These are phyloP conservation scores for Lipomyces sp. DNA, from an alignment of 805 yeast genomes.

Conservation along the genomic window DNA sequence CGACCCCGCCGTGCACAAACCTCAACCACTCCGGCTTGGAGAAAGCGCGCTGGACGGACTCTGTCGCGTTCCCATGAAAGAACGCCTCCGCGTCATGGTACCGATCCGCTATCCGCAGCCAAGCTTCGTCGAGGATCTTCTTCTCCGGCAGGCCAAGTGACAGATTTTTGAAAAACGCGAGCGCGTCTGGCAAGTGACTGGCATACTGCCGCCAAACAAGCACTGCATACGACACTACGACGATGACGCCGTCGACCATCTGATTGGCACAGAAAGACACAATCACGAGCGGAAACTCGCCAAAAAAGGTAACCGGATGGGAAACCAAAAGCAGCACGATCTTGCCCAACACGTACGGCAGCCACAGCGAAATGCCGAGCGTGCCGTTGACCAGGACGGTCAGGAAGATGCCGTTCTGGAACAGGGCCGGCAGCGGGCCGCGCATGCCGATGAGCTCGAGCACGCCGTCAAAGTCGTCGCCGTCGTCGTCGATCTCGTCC, in stretches of 20 bases:
- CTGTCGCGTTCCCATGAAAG: slow-evolving; percentile 1
- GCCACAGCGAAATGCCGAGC: slow-evolving; percentile 25
- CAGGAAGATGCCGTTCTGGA: slow-evolving; percentile 29
- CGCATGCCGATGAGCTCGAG: slow-evolving; percentile 34
- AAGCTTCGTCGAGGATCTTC: slow-evolving; percentile 5
- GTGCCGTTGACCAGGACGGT: slow-evolving; percentile 24
- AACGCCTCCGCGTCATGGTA: neutral
- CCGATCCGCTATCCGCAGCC: slow-evolving; percentile 9
- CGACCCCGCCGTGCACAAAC: slow-evolving; percentile 16
- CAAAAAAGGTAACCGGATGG: slow-evolving; percentile 19
- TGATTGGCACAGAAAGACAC: slow-evolving; percentile 17
- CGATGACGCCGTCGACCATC: slow-evolving; percentile 16
- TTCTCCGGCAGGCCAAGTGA: slow-evolving; percentile 7
- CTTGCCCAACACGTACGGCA: slow-evolving; percentile 34
- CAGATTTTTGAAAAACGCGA: neutral
- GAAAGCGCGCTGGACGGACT: neutral
- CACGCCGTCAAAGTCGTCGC: slow-evolving; percentile 34
- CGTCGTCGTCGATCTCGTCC: slow-evolving; percentile 28
- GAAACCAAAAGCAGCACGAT: slow-evolving; percentile 12
- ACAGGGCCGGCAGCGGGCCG: slow-evolving; percentile 30
- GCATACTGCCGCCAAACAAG: neutral
- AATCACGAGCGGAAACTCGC: slow-evolving; percentile 9
- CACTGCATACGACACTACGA: slow-evolving; percentile 1
- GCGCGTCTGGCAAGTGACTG: neutral
- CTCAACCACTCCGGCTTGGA: slow-evolving; percentile 14